Evolutionary conservation across 345 rosid genomes (phyloP), one percentile per base, ranked within the genome.

Genomic region (Linum trigynum): DNA sequence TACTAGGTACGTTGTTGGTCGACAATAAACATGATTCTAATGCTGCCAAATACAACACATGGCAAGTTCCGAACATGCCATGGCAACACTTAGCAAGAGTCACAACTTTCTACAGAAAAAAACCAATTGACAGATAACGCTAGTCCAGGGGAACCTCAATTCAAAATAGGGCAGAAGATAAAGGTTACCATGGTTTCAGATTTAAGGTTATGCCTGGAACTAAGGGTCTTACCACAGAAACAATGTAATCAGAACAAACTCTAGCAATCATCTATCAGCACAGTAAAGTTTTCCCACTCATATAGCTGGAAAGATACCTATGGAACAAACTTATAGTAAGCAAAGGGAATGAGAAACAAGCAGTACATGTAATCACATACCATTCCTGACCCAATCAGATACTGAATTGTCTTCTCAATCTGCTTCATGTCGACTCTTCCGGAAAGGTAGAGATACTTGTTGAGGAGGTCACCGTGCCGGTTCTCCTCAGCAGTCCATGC

Each of bases 401-500:
- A 86, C 65, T 86, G 92, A 61, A 84, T 79, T 8, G 92, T 84
- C 78, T 84, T 86, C 81, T 86, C 92, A 39, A 86, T 75, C 68
- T 82, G 89, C 65, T 78, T 81, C 89, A 86, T 80, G 74, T 86
- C 85, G 2, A 86, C 89, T 35, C 92, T 76, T 71, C 92, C 92
- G 53, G 77, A 75, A 0, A 86, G 77, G 74, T 86, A 86, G n/a
- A 86, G 89, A 69, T 86, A 86, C 79, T 79, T 82, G 57, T 82
- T 82, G 60, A 86, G 87, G 15, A 86, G 84, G 70, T 86, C 92
- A n/a, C 89, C 89, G 11, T 86, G 92, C 68, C 92, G 75, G 50
- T 86, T 86, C 72, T 86, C 92, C 76, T 86, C 92, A 40, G 92
- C 92, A 4, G 87, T 84, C 92, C 92, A 86, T 23, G 84, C 85